Evolutionary conservation across 768 basidiomycete species (phyloP).

Genomic region (Calocybe gangraenosa): DNA sequence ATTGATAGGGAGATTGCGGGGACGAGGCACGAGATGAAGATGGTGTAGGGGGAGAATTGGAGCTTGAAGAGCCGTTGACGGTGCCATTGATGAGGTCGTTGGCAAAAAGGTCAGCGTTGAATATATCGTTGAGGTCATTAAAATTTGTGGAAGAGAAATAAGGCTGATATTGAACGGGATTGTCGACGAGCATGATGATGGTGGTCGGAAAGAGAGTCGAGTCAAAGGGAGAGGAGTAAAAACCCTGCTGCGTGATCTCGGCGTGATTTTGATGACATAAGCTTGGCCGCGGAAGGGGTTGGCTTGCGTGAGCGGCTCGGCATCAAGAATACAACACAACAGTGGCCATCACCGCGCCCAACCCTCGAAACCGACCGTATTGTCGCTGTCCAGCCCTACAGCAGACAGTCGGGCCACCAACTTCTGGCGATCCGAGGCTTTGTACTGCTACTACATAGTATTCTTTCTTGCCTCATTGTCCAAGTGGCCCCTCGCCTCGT

Average conservation of each 20-base stretch:
- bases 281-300: constrained; percentile 3
- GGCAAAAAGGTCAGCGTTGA: constrained; percentile 59
- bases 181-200: constrained; percentile 39
- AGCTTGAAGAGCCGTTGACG: constrained; percentile 10
- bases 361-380: no score
- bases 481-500: no score
- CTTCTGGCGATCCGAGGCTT: no score
- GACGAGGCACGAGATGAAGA: constrained; percentile 39
- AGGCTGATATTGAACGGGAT: constrained; percentile 23
- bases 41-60: constrained; percentile 32
- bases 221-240: constrained; percentile 5
- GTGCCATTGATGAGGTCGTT: constrained; percentile 22
- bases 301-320: constrained; percentile 12
- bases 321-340: no score
- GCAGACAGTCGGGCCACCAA: no score
- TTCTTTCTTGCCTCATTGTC: no score
- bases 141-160: constrained; percentile 19
- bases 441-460: no score
- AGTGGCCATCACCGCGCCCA: no score
- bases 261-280: constrained; percentile 6
- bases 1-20: constrained; percentile 38
- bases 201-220: constrained; percentile 5
- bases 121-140: constrained; percentile 55
- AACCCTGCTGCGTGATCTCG: constrained; percentile 4
- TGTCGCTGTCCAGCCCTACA: no score